Conservation (phyloP, 768 basidiomycete species). For the Leccinum ochraceum region DNA sequence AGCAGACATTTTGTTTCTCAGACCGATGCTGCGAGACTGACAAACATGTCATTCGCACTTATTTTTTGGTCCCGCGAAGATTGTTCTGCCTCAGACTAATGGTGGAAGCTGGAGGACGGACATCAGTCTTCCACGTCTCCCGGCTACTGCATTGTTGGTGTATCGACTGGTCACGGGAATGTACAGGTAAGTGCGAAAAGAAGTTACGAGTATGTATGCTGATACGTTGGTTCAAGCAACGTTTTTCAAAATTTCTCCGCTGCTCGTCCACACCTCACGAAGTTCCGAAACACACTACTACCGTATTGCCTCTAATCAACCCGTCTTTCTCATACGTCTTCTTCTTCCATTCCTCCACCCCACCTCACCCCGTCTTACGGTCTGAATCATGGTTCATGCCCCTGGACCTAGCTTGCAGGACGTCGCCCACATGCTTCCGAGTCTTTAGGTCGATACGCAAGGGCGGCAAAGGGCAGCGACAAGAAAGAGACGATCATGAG, state of each 20-base stretch:
- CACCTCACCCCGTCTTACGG: too few species aligned
- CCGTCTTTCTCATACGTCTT: too few species aligned
- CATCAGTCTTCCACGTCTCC: conserved; percentile 54
- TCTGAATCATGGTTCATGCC: too few species aligned
- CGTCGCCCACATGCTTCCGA: too few species aligned
- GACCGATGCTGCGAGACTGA: conserved; percentile 7
- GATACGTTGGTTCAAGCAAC: conserved; percentile 36
- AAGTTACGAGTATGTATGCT: neutral
- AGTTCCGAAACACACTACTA: too few species aligned
- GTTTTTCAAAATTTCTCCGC: too few species aligned
- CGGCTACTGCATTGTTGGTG: conserved; percentile 62
- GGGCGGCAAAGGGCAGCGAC: neutral
- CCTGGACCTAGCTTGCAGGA: too few species aligned
- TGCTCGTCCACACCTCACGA: too few species aligned
- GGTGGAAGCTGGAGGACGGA: conserved; percentile 36
- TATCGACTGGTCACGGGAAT: conserved; percentile 52
- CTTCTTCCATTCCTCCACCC: too few species aligned
- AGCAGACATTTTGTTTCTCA: conserved; percentile 11
- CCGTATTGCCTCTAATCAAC: too few species aligned
- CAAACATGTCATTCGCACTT: conserved; percentile 35
- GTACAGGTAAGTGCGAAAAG: conserved; percentile 22
- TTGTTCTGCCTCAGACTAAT: conserved; percentile 33
- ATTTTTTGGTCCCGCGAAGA: conserved; percentile 35
- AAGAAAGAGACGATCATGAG: conserved; percentile 19
- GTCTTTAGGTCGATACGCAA: neutral